Conservation (phyloP, 352 stramenopile genomes). For the Phytophthora pini region DNA sequence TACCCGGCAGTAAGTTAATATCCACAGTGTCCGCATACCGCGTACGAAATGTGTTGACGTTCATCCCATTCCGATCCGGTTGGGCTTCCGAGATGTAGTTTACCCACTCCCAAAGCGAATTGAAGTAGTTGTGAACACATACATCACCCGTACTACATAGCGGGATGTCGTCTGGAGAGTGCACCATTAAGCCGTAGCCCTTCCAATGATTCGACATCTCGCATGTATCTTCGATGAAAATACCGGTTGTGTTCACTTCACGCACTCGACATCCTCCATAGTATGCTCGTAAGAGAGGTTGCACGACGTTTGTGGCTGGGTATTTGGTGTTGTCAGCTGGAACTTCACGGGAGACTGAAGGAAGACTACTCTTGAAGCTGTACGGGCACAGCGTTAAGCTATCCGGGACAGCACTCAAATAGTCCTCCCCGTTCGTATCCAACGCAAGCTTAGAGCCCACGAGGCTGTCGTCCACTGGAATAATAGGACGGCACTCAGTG, state of each 20-base stretch:
- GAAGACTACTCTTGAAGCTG: slow-evolving; percentile 30
- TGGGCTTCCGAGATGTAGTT: slow-evolving; percentile 6
- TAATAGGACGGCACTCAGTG: slow-evolving; percentile 24
- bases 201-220: slow-evolving; percentile 11
- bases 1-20: slow-evolving; percentile 24
- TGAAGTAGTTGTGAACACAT: slow-evolving; percentile 36
- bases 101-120: slow-evolving; percentile 32
- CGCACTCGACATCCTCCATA: slow-evolving; percentile 31
- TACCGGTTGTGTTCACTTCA: slow-evolving; percentile 21
- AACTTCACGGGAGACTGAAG: slow-evolving; percentile 8
- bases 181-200: slow-evolving; percentile 29
- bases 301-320: neutral
- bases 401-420: slow-evolving; percentile 23
- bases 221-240: slow-evolving; percentile 33
- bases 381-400: slow-evolving; percentile 30
- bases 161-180: slow-evolving; percentile 31
- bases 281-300: slow-evolving; percentile 26
- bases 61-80: slow-evolving; percentile 19
- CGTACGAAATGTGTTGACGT: slow-evolving; percentile 26
- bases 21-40: slow-evolving; percentile 26
- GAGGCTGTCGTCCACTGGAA: slow-evolving; percentile 9
- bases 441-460: slow-evolving; percentile 23
- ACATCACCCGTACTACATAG: slow-evolving; percentile 26
- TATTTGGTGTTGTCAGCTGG: slow-evolving; percentile 11
- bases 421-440: slow-evolving; percentile 16